A percentile compares a stretch with the other conserved stretches of the same genome.
Evolutionary conservation across 495 filamentous ascomycete genomes (phyloP).

Genomic region (Peziza echinospora): DNA sequence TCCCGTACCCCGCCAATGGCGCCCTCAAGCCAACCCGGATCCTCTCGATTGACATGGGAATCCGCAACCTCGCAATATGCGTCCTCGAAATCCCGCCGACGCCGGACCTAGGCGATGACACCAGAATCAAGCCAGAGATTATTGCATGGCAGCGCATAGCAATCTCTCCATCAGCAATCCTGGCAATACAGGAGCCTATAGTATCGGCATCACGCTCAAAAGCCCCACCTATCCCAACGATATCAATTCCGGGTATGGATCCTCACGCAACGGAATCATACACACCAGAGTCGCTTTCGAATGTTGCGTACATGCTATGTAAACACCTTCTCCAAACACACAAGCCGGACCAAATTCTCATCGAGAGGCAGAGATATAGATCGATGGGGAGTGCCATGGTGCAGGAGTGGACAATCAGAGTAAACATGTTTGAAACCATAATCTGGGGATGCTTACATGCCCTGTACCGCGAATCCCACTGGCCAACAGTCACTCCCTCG

Average conservation of each 20-base stretch:
- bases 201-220: neutral
- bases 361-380: slow-evolving; percentile 79
- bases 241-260: slow-evolving; percentile 1
- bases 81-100: slow-evolving; percentile 27
- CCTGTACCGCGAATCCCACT: slow-evolving; percentile 19
- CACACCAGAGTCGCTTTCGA: slow-evolving; percentile 34
- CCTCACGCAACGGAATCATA: slow-evolving; percentile 25
- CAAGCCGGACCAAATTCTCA: slow-evolving; percentile 51
- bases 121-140: slow-evolving; percentile 13
- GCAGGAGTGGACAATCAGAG: slow-evolving; percentile 73
- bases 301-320: slow-evolving; percentile 40
- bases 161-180: slow-evolving; percentile 9
- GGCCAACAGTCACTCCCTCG: slow-evolving; percentile 8
- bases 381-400: slow-evolving; percentile 40
- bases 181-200: neutral
- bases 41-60: slow-evolving; percentile 71
- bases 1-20: neutral
- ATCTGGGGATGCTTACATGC: slow-evolving; percentile 55
- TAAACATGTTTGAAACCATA: slow-evolving; percentile 81
- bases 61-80: slow-evolving; percentile 64
- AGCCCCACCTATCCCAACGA: neutral
- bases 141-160: slow-evolving; percentile 23
- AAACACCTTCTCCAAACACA: slow-evolving; percentile 22
- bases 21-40: slow-evolving; percentile 23
- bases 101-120: neutral